Percentiles rank a stretch among this genome's conserved stretches.
Evolutionary conservation across 768 basidiomycete species (phyloP).

Genomic region (Candolleomyces eurysporus): DNA sequence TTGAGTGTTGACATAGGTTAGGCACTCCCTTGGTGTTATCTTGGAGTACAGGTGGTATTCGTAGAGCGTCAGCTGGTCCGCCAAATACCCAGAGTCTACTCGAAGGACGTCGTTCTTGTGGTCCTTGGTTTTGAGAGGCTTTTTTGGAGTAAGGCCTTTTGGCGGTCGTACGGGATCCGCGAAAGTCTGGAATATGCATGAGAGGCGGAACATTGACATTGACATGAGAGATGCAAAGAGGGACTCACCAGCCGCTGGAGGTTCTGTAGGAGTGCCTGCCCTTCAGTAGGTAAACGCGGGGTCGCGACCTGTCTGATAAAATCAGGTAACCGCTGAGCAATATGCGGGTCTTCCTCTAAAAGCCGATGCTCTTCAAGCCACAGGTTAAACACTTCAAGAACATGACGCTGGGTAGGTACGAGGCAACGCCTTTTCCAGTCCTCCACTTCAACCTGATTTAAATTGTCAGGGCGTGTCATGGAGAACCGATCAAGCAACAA

Average conservation of each 20-base stretch:
- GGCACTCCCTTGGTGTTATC: slow-evolving; percentile 72
- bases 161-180: slow-evolving; percentile 24
- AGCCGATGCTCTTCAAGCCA: slow-evolving; percentile 66
- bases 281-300: slow-evolving; percentile 39
- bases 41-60: slow-evolving; percentile 69
- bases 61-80: slow-evolving; percentile 77
- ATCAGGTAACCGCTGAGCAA: slow-evolving; percentile 53
- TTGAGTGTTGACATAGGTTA: slow-evolving; percentile 54
- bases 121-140: slow-evolving; percentile 44
- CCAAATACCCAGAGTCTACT: slow-evolving; percentile 66
- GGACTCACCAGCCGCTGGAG: slow-evolving; percentile 55
- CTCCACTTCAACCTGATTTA: slow-evolving; percentile 50
- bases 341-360: slow-evolving; percentile 62
- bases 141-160: slow-evolving; percentile 27
- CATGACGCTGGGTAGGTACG: slow-evolving; percentile 59
- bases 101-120: slow-evolving; percentile 62
- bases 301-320: slow-evolving; percentile 49
- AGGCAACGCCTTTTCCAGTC: slow-evolving; percentile 69
- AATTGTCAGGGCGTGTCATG: slow-evolving; percentile 46
- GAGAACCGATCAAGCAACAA: slow-evolving; percentile 63
- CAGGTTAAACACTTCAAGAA: slow-evolving; percentile 51
- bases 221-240: slow-evolving; percentile 1
- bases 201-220: slow-evolving; percentile 8
- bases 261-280: slow-evolving; percentile 47
- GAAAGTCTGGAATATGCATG: slow-evolving; percentile 37